These are phyloP conservation scores for Lyophyllum shimeji DNA, from an alignment of 768 basidiomycete genomes.

Conservation along the genomic window DNA sequence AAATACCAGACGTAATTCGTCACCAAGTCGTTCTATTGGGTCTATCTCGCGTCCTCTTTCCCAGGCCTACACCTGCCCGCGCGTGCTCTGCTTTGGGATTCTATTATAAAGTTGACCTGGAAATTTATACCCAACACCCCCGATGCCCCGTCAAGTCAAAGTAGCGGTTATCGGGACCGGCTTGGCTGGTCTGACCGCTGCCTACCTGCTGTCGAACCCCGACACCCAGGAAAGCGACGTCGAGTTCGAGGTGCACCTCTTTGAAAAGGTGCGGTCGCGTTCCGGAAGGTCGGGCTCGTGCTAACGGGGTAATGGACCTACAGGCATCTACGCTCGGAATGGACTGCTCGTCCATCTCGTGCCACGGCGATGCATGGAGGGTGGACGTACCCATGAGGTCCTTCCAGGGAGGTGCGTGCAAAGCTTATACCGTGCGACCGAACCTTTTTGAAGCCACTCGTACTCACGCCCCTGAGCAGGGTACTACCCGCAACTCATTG, in stretches of 20 bases:
- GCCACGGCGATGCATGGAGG: constrained; percentile 42
- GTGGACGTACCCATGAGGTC: constrained; percentile 83
- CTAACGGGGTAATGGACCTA: background rate
- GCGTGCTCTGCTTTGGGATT: too few relatives aligned
- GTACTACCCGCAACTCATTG: constrained; percentile 71
- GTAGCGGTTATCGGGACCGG: constrained; percentile 75
- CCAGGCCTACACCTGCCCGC: too few relatives aligned
- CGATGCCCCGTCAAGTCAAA: constrained; percentile 44
- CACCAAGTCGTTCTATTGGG: too few relatives aligned
- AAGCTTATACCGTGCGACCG: too few relatives aligned
- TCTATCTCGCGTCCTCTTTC: too few relatives aligned
- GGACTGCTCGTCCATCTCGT: constrained; percentile 61
- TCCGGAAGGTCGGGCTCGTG: background rate
- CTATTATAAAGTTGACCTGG: too few relatives aligned
- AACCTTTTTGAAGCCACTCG: background rate
- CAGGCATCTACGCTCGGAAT: constrained; percentile 63
- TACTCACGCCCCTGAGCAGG: constrained; percentile 36
- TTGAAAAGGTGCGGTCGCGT: constrained; percentile 60
- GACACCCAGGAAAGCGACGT: constrained; percentile 34
- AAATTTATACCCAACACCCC: too few relatives aligned
- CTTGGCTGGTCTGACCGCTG: constrained; percentile 70
- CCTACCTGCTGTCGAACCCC: constrained; percentile 49
- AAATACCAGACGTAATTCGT: too few relatives aligned
- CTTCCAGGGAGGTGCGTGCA: constrained; percentile 68
- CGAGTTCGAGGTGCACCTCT: constrained; percentile 65